Evolutionary conservation across 306 rosid genomes (phyloP), one percentile per base, ranked within the genome.

Genomic region (Mimosa pudica): DNA sequence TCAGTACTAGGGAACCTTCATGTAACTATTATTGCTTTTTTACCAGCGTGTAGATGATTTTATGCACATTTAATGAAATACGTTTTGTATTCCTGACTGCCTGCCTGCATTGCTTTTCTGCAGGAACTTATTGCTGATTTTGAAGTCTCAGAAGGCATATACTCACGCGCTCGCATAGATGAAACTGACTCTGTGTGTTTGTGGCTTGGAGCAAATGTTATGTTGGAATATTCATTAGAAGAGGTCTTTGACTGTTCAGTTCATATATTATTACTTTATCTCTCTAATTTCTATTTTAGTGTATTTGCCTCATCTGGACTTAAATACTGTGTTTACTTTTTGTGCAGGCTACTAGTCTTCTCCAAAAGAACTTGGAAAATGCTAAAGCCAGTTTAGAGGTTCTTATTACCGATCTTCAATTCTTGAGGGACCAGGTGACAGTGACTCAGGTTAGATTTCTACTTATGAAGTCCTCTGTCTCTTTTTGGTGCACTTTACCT

Each of bases 151-250:
- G 97, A 94, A 82, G 98, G 97, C 82, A 88, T 92, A 86, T 92
- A 92, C 73, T 94, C 97, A 61, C 90, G 87, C 45, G 94, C 98
- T 83, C 81, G 88, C 65, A 88, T 94, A 61, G 94, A 89, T 44
- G 91, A 90, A 81, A 73, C 94, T 10, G 91, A 88, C 71, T 92
- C 89, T 4, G 93, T 94, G 38, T 94, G 97, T 85, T 79, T 92
- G 83, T 94, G 97, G 98, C 91, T 94, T 78, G 97, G 97, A 86
- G 98, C 98, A 36, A 94, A 92, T 49, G 94, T 94, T 85, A 94
- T 92, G 98, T 88, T 94, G 87, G 97, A 94, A 85, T 92, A 92
- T 84, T 90, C 98, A 81, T 82, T 86, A 82, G 94, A 90, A 61
- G 98, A 94, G 98, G 98, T 94, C 44, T 6, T 73, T 62, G 11